Percentiles rank a stretch among this genome's conserved stretches.
phyloP scores from a whole-genome alignment of 2,329 filamentous ascomycete genomes.

The Neospermospora avenae region DNA sequence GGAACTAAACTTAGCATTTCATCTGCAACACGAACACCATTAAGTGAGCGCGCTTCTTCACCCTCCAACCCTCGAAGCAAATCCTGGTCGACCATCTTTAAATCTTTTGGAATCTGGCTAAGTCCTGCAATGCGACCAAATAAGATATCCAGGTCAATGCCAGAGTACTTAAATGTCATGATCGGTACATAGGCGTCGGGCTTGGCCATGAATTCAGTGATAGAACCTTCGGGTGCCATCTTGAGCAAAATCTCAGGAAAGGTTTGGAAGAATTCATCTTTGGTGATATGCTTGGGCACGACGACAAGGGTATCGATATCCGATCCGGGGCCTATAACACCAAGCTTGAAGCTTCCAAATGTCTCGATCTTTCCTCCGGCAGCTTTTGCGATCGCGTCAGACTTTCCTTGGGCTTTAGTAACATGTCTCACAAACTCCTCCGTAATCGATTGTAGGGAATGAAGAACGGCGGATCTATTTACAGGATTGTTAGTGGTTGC shows the following conservation, averaged over 20 bases:
- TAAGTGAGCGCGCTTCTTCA: slow-evolving; percentile 81
- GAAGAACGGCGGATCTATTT: slow-evolving; percentile 59
- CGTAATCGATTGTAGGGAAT: slow-evolving; percentile 73
- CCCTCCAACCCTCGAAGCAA: slow-evolving; percentile 85
- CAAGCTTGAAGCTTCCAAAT: slow-evolving; percentile 91
- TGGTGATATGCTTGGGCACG: slow-evolving; percentile 81
- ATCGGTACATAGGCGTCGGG: slow-evolving; percentile 92
- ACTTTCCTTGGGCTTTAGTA: slow-evolving; percentile 53
- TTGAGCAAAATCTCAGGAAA: slow-evolving; percentile 78
- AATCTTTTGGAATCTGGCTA: slow-evolving; percentile 66
- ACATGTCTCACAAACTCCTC: slow-evolving; percentile 85
- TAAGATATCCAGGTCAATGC: slow-evolving; percentile 93
- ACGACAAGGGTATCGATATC: slow-evolving; percentile 97
- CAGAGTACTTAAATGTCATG: slow-evolving; percentile 90
- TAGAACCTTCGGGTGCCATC: slow-evolving; percentile 73
- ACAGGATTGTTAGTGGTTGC: slow-evolving; percentile 15
- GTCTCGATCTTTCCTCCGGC: slow-evolving; percentile 93
- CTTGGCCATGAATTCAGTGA: slow-evolving; percentile 81
- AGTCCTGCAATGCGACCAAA: slow-evolving; percentile 72
- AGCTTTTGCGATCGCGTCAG: slow-evolving; percentile 73
- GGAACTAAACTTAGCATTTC: slow-evolving; percentile 88
- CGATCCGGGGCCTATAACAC: slow-evolving; percentile 90
- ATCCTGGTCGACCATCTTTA: slow-evolving; percentile 78
- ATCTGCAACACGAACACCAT: slow-evolving; percentile 91
- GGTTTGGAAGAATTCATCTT: slow-evolving; percentile 86